phyloP scores from a whole-genome alignment of 345 rosid genomes.

The Chamaenerion angustifolium region DNA sequence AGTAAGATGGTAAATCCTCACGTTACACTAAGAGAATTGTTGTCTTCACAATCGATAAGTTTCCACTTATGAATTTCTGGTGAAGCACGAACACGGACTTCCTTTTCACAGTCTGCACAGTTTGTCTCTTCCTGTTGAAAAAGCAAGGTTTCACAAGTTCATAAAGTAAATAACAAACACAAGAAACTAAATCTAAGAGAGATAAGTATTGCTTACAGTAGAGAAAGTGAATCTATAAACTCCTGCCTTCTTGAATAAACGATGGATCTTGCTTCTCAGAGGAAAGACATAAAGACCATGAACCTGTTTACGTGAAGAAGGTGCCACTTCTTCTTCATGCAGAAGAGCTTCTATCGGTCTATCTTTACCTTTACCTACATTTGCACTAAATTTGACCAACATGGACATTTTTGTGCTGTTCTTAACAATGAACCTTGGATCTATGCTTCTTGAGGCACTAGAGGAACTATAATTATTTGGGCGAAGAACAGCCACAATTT shows the following conservation, averaged over 20 bases:
- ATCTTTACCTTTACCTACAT: slow-evolving; percentile 6
- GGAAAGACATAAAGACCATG: slow-evolving; percentile 51
- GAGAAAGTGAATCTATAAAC: slow-evolving; percentile 40
- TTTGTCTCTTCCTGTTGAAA: slow-evolving; percentile 21
- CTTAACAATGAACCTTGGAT: slow-evolving; percentile 42
- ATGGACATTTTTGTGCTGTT: slow-evolving; percentile 29
- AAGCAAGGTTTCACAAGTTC: neutral
- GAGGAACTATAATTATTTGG: slow-evolving; percentile 30
- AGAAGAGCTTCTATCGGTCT: slow-evolving; percentile 12
- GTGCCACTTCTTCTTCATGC: slow-evolving; percentile 15
- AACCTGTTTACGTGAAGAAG: slow-evolving; percentile 30
- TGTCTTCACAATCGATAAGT: slow-evolving; percentile 14
- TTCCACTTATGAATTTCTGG: slow-evolving; percentile 30
- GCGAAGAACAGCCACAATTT: slow-evolving; percentile 58
- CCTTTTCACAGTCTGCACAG: slow-evolving; percentile 23
- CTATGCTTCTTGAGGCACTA: slow-evolving; percentile 24
- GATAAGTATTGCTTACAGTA: slow-evolving; percentile 21
- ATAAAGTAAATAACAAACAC: too few relatives aligned
- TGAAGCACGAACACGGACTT: slow-evolving; percentile 28
- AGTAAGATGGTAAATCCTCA: neutral
- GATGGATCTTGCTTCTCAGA: slow-evolving; percentile 17
- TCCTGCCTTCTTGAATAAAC: slow-evolving; percentile 38
- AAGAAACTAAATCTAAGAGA: neutral
- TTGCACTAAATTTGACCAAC: slow-evolving; percentile 21
- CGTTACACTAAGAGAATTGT: neutral